Percentiles rank a stretch among this genome's conserved stretches.
Conservation (phyloP, 495 filamentous ascomycete genomes). For the Daldinia caldariorum region DNA sequence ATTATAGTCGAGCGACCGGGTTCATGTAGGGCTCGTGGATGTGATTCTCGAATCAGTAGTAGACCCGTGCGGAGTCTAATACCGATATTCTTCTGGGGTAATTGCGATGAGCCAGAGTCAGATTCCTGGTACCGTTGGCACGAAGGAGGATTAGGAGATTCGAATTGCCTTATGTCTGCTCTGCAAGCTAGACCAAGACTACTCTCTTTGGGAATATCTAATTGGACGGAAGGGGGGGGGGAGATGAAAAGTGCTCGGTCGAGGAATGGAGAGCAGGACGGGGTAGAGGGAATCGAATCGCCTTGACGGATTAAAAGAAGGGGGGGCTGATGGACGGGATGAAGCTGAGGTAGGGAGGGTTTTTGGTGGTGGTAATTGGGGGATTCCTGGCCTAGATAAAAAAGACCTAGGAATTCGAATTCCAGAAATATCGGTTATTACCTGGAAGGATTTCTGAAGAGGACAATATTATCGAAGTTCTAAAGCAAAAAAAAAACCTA, state of each 20-base stretch:
- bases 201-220: constrained; percentile 47
- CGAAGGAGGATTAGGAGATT: constrained; percentile 40
- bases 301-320: constrained; percentile 43
- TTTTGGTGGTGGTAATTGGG: constrained; percentile 44
- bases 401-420: constrained; percentile 47
- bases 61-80: constrained; percentile 46
- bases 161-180: constrained; percentile 41
- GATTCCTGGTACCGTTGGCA: constrained; percentile 49
- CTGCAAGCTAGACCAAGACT: constrained; percentile 45
- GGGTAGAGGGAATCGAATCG: constrained; percentile 54
- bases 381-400: constrained; percentile 44
- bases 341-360: constrained; percentile 30
- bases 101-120: constrained; percentile 48
- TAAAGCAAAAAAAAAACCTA: constrained; percentile 36
- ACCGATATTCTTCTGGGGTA: constrained; percentile 48
- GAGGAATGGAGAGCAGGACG: constrained; percentile 55
- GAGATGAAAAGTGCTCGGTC: constrained; percentile 53
- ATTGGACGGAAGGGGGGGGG: constrained; percentile 42
- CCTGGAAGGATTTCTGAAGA: constrained; percentile 45
- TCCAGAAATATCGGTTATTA: constrained; percentile 41
- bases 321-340: constrained; percentile 22
- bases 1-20: constrained; percentile 49
- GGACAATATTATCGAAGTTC: constrained; percentile 29
- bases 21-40: constrained; percentile 45
- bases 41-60: constrained; percentile 49